Conservation (phyloP, 1,284 basidiomycete genomes). For the Cryptococcus jaspeensis region DNA sequence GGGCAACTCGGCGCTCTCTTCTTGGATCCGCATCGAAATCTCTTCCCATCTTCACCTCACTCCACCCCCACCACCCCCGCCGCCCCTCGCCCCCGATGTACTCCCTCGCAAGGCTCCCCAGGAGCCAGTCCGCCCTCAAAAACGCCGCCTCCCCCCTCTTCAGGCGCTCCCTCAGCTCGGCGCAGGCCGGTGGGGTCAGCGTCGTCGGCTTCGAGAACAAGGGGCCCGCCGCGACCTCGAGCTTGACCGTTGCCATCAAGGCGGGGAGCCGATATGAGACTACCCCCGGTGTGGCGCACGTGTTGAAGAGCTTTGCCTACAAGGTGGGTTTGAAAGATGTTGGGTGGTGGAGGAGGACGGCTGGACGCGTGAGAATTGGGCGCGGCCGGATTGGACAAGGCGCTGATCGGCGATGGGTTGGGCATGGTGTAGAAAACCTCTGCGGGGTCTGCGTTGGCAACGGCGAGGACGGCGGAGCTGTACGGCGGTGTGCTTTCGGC, state of each 20-base stretch:
- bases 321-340: constrained; percentile 65
- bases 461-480: constrained; percentile 88
- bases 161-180: constrained; percentile 45
- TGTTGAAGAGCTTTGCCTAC: constrained; percentile 94
- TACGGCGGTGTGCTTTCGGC: constrained; percentile 91
- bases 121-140: constrained; percentile 54
- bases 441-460: constrained; percentile 83
- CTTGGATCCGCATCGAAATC: neutral
- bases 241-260: constrained; percentile 85
- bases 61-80: neutral
- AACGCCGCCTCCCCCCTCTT: constrained; percentile 55
- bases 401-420: neutral
- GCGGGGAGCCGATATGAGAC: constrained; percentile 84
- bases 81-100: constrained; percentile 25
- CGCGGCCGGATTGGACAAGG: neutral
- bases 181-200: constrained; percentile 74
- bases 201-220: constrained; percentile 78
- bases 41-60: neutral
- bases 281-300: constrained; percentile 82
- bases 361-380: neutral
- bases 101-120: constrained; percentile 33
- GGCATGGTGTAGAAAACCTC: constrained; percentile 61
- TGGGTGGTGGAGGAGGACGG: neutral
- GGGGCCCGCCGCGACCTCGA: constrained; percentile 64
- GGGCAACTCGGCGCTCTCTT: no score